Conservation (phyloP, 2,329 filamentous ascomycete species). For the Elsinoe necatrix region DNA sequence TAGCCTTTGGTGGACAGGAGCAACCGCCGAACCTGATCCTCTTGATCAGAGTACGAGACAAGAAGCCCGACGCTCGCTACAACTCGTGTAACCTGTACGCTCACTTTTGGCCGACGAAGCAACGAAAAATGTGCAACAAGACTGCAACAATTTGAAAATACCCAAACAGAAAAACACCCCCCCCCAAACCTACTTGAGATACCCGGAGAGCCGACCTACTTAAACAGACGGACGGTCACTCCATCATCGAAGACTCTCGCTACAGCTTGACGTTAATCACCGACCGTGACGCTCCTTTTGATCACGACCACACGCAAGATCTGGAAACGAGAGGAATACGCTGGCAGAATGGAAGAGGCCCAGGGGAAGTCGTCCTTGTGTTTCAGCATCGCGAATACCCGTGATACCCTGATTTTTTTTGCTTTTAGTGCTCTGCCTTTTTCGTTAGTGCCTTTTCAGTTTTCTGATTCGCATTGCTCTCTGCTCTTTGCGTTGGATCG, state of each 20-base stretch:
- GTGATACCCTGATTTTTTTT: slow-evolving; percentile 17
- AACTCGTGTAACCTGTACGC: slow-evolving; percentile 17
- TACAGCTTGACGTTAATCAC: slow-evolving; percentile 8
- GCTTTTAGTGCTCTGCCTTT: slow-evolving; percentile 11
- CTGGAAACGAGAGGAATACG: slow-evolving; percentile 4
- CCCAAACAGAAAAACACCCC: neutral
- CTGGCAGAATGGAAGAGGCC: slow-evolving; percentile 6
- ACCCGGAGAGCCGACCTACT: neutral
- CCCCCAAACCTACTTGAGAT: slow-evolving; percentile 5
- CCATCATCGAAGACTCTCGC: neutral
- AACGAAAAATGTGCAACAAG: slow-evolving; percentile 6
- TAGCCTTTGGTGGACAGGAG: slow-evolving; percentile 22
- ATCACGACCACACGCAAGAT: slow-evolving; percentile 5
- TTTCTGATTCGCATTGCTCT: slow-evolving; percentile 14
- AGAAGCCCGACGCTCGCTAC: slow-evolving; percentile 18
- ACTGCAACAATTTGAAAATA: slow-evolving; percentile 10
- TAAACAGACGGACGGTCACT: slow-evolving; percentile 3
- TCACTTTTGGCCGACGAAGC: slow-evolving; percentile 1
- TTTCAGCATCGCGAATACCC: slow-evolving; percentile 14
- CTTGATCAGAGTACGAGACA: slow-evolving; percentile 8
- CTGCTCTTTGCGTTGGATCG: slow-evolving; percentile 8
- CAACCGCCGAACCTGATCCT: slow-evolving; percentile 9
- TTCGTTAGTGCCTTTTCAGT: slow-evolving; percentile 11
- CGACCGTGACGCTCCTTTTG: slow-evolving; percentile 7
- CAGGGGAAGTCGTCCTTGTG: slow-evolving; percentile 13